These are phyloP conservation scores for Naganishia randhawae DNA, from an alignment of 768 basidiomycete genomes.

Conservation along the genomic window DNA sequence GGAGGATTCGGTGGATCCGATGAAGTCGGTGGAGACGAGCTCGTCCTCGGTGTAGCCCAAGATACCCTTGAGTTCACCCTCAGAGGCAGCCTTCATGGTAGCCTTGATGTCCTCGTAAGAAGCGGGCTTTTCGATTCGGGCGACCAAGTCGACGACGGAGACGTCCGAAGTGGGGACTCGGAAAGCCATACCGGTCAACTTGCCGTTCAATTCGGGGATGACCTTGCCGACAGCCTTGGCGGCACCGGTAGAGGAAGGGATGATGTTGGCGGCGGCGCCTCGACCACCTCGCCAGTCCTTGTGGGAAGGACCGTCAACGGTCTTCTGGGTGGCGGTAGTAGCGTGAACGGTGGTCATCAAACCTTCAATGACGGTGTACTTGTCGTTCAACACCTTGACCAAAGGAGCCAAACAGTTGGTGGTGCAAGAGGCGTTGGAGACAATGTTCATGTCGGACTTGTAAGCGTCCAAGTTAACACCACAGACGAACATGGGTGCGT, in stretches of 20 bases:
- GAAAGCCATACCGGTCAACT: slow-evolving; percentile 93
- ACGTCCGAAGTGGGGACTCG: slow-evolving; percentile 95
- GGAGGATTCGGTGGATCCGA: slow-evolving; percentile 70
- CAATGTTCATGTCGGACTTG: slow-evolving; percentile 77
- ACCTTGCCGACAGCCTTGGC: slow-evolving; percentile 99
- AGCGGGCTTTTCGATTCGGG: slow-evolving; percentile 78
- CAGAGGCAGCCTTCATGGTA: slow-evolving; percentile 72
- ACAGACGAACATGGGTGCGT: slow-evolving; percentile 53
- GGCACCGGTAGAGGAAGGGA: slow-evolving; percentile 96
- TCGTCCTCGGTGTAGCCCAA: slow-evolving; percentile 79
- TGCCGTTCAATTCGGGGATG: slow-evolving; percentile 92
- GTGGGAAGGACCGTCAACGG: slow-evolving; percentile 71
- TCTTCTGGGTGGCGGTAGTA: slow-evolving; percentile 77
- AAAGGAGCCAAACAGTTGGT: slow-evolving; percentile 99
- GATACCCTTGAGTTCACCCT: slow-evolving; percentile 57
- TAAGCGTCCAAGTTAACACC: slow-evolving; percentile 89
- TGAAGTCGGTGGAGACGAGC: slow-evolving; percentile 90
- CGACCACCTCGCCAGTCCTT: slow-evolving; percentile 60
- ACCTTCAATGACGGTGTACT: slow-evolving; percentile 91
- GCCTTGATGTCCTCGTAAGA: slow-evolving; percentile 87
- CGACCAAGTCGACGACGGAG: slow-evolving; percentile 96
- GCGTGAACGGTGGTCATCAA: slow-evolving; percentile 99
- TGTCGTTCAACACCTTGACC: slow-evolving; percentile 96
- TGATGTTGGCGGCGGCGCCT: slow-evolving; percentile 95
- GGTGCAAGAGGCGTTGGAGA: slow-evolving; percentile 99